Evolutionary conservation across 352 stramenopile genomes (phyloP).

Genomic region (Phytophthora nicotianae): DNA sequence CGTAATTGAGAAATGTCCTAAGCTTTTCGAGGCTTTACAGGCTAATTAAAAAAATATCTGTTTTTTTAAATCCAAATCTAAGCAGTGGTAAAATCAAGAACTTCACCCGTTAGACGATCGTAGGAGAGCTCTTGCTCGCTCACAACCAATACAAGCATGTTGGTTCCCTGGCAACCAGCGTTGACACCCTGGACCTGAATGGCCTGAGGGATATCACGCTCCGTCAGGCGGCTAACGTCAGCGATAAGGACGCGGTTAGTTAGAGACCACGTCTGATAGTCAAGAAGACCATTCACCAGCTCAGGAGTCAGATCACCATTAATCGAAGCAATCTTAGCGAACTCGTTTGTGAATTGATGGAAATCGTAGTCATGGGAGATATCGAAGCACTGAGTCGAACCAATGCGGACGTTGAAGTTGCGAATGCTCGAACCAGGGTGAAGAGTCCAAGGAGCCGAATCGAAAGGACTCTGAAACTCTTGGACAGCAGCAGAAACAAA

Average conservation of each 20-base stretch:
- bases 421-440: background rate
- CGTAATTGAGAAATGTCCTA: too few relatives aligned
- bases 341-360: background rate
- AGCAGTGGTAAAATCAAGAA: background rate
- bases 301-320: background rate
- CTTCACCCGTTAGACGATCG: background rate
- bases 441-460: background rate
- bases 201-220: background rate
- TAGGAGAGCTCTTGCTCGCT: background rate
- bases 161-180: background rate
- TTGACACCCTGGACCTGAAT: constrained; percentile 7
- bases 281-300: background rate
- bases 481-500: background rate
- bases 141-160: constrained; percentile 3
- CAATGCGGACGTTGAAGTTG: background rate
- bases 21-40: too few relatives aligned
- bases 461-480: background rate
- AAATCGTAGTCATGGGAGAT: background rate
- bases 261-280: constrained; percentile 1
- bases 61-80: too few relatives aligned
- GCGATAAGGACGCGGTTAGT: background rate
- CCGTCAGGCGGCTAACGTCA: constrained; percentile 1
- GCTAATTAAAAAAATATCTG: too few relatives aligned
- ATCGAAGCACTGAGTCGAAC: background rate
- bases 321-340: background rate